Percentiles rank a stretch among this genome's conserved stretches.
Conservation (phyloP, 1,139 yeast genomes). For the Debaryomyces fabryi region DNA sequence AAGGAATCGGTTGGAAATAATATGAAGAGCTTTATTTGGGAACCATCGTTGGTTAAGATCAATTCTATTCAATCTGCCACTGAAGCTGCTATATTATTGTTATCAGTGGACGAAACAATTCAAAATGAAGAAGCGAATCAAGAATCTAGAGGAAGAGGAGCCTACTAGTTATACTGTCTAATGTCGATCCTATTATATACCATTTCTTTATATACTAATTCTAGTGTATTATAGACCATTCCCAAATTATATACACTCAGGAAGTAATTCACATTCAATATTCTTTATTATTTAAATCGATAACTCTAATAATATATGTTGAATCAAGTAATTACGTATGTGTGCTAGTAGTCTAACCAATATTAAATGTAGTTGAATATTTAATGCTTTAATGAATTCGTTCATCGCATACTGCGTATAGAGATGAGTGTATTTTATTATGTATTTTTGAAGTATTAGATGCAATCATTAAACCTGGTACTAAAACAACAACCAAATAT, state of each 20-base stretch:
- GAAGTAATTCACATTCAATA: background rate
- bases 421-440: background rate
- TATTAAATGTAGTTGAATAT: too few relatives aligned
- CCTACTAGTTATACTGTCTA: constrained; percentile 7
- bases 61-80: constrained; percentile 96
- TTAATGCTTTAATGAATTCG: too few relatives aligned
- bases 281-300: background rate
- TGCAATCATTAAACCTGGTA: background rate
- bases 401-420: background rate
- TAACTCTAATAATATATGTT: too few relatives aligned
- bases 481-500: background rate
- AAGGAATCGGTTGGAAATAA: constrained; percentile 83
- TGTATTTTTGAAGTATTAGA: background rate
- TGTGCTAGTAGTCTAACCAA: too few relatives aligned
- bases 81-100: constrained; percentile 93
- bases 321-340: too few relatives aligned
- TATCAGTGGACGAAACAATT: constrained; percentile 95
- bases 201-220: background rate
- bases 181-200: background rate
- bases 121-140: constrained; percentile 71
- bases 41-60: constrained; percentile 90
- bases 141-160: constrained; percentile 60
- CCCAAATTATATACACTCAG: background rate
- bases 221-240: background rate
- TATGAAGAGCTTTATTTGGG: constrained; percentile 91